Percentiles rank a stretch among this genome's conserved stretches.
Evolutionary conservation across 805 yeast species (phyloP).

Genomic region (Wickerhamiella allomyrinae): DNA sequence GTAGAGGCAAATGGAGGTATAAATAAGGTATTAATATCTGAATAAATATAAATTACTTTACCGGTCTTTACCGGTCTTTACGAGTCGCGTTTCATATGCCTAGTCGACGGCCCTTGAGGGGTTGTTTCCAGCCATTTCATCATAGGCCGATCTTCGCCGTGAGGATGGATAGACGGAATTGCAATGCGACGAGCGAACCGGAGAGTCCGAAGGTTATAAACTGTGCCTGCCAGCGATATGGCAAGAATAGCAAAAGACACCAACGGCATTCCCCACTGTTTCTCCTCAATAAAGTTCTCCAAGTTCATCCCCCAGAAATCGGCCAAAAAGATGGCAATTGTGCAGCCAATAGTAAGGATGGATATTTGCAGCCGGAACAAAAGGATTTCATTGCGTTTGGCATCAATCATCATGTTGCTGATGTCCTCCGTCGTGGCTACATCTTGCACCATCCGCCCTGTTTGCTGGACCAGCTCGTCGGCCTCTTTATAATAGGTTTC

Average conservation of each 20-base stretch:
- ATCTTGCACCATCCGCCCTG: constrained; percentile 68
- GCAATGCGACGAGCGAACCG: constrained; percentile 56
- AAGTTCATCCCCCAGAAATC: constrained; percentile 93
- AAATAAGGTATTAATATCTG: too few relatives aligned
- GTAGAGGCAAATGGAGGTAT: too few relatives aligned
- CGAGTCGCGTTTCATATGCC: neutral
- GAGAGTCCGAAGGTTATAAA: constrained; percentile 42
- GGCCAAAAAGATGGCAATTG: constrained; percentile 72
- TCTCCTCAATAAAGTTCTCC: constrained; percentile 81
- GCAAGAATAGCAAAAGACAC: constrained; percentile 33
- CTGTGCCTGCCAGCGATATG: constrained; percentile 33
- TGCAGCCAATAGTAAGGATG: constrained; percentile 70
- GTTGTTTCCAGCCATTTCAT: neutral
- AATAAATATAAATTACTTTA: too few relatives aligned
- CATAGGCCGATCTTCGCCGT: neutral
- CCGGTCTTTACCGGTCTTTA: too few relatives aligned
- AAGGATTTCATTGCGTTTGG: constrained; percentile 83
- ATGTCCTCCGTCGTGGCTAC: constrained; percentile 86
- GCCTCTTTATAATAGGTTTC: constrained; percentile 85
- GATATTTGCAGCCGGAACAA: constrained; percentile 70
- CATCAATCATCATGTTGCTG: constrained; percentile 78
- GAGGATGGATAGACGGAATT: constrained; percentile 26
- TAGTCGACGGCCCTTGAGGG: neutral
- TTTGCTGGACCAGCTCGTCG: constrained; percentile 85
- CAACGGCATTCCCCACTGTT: constrained; percentile 49